These are phyloP conservation scores for Cicer arietinum DNA, from an alignment of 306 rosid genomes.

Conservation along the genomic window DNA sequence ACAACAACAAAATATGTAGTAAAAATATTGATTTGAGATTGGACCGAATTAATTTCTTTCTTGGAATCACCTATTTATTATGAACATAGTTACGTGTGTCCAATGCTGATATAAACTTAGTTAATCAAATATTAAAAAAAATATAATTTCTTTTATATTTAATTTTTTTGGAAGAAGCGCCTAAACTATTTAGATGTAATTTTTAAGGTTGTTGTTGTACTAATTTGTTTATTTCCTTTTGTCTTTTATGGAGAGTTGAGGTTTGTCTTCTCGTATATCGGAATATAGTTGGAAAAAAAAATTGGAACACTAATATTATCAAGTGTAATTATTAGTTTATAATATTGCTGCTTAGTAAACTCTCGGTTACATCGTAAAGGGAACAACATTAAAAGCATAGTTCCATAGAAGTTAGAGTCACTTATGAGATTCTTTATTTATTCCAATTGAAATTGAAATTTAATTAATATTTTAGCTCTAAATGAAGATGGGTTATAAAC, in stretches of 20 bases:
- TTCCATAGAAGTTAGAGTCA: neutral
- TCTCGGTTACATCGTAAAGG: neutral
- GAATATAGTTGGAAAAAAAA: neutral
- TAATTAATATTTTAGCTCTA: neutral
- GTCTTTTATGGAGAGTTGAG: neutral
- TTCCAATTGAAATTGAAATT: neutral
- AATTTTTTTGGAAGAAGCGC: too few species aligned
- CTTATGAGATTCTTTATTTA: neutral
- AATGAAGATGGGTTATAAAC: too few species aligned
- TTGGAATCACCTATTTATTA: constrained; percentile 12
- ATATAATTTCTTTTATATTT: too few species aligned
- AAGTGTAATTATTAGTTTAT: neutral
- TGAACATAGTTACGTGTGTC: neutral
- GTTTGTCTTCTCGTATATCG: neutral
- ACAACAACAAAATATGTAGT: neutral
- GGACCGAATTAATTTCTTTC: constrained; percentile 16
- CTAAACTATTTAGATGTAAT: constrained; percentile 18
- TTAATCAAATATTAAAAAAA: too few species aligned
- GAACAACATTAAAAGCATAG: neutral
- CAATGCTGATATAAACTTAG: constrained; percentile 16
- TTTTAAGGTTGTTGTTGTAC: constrained; percentile 2
- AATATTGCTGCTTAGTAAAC: neutral
- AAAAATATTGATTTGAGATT: neutral
- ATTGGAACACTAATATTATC: neutral
- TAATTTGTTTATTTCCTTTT: neutral